Base-by-base conservation (phyloP, 2,329 filamentous ascomycete genomes). In the Colletotrichum sp. region DNA sequence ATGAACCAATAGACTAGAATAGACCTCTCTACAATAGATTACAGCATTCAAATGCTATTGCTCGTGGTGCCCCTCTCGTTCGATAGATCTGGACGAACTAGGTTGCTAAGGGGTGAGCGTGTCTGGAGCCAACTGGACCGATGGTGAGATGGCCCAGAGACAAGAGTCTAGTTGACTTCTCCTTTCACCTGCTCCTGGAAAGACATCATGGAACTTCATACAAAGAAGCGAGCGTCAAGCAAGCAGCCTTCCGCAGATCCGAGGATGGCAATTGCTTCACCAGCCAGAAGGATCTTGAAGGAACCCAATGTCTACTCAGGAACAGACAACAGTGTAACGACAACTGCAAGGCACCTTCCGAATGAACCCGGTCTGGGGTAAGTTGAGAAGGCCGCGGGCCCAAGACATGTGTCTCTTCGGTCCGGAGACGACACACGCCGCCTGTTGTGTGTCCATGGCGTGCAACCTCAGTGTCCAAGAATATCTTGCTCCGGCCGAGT, bases 1-100 rank as follows among this genome's bases (percentile, higher is more conserved):
- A 64, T 74, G 28, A 65, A 74, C 72, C 70, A 15, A 76, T 76
- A 76, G 71, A 76, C 32, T 18, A 44, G 24, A 74, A 65, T 76
- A 76, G 64, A 76, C 64, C 55, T 76, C 21, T 36, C 30, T 34
- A 52, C 39, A 55, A 68, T 60, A 59, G 64, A 36, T 44, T 57
- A 13, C 64, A 52, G 34, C 62, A 49, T 69, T 30, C 44, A 10
- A 44, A 21, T 36, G 49, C 15, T 39, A 66, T 62, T 34, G 55
- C 18, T 39, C 59, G 30, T 44, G 34, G 44, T 60, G 10, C 26
- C 64, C 63, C 26, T 60, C 60, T 44, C 69, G 32, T 73, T 60
- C 15, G 18, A 18, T 60, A 55, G 36, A 49, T 16, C 21, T 34
- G 44, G 28, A 63, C 26, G 16, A 64, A 70, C 55, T 64, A 72